Conservation (phyloP, 2,329 filamentous ascomycete genomes). For the Arthroderma sp. region DNA sequence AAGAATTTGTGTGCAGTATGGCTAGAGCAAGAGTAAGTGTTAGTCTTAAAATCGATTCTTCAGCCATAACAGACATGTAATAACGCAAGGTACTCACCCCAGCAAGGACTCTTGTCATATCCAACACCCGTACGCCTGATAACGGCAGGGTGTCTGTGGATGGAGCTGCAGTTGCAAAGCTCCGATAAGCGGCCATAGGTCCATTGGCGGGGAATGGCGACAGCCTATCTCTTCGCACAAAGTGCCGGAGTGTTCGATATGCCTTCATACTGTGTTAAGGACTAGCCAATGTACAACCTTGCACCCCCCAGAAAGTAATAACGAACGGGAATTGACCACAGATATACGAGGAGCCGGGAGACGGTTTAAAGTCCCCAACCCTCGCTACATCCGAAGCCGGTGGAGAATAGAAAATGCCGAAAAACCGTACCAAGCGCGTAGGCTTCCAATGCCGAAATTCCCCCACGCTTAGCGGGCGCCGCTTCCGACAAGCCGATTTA, state of each 20-base stretch:
- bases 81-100: conserved; percentile 64
- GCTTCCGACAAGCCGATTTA: neutral
- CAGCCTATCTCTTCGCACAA: neutral
- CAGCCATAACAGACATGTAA: conserved; percentile 22
- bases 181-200: conserved; percentile 10
- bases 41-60: conserved; percentile 7
- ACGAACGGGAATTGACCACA: neutral
- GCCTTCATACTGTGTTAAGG: conserved; percentile 4
- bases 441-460: no score
- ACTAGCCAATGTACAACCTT: no score
- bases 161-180: conserved; percentile 29
- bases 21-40: conserved; percentile 39
- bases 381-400: no score
- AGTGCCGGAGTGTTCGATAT: neutral
- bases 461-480: neutral
- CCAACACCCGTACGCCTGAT: conserved; percentile 74
- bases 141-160: conserved; percentile 50
- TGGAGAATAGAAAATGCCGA: no score
- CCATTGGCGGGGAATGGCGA: neutral
- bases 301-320: neutral
- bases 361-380: no score
- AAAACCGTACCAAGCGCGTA: no score
- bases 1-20: conserved; percentile 93
- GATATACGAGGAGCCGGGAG: no score
- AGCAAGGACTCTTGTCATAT: conserved; percentile 92